A percentile compares a stretch with the other conserved stretches of the same genome.
Evolutionary conservation across 2,329 filamentous ascomycete genomes (phyloP).

Genomic region (Didymella exigua): DNA sequence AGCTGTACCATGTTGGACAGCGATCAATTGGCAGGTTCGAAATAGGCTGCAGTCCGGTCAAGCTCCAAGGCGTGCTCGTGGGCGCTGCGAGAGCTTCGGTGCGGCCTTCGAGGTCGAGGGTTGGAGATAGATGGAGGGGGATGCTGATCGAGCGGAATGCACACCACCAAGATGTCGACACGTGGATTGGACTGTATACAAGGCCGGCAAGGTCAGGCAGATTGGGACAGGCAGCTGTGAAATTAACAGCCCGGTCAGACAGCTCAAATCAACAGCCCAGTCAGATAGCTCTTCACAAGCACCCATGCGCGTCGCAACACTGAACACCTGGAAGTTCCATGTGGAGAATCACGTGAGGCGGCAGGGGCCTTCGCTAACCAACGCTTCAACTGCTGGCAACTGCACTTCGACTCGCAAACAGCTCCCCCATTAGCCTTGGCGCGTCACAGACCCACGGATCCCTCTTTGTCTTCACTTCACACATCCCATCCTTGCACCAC

Average conservation of each 20-base stretch:
- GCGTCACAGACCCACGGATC: conserved; percentile 1
- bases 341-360: conserved; percentile 33
- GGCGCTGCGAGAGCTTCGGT: conserved; percentile 1
- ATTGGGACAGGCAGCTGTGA: not conserved
- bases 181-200: not conserved
- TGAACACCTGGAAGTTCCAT: conserved; percentile 31
- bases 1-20: conserved; percentile 39
- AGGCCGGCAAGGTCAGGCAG: not conserved
- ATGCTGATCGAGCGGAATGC: conserved; percentile 1
- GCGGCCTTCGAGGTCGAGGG: conserved; percentile 4
- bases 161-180: not conserved
- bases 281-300: conserved; percentile 12
- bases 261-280: conserved; percentile 6
- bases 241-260: not conserved
- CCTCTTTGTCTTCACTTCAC: conserved; percentile 4
- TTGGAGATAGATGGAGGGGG: conserved; percentile 21
- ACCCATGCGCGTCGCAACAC: conserved; percentile 18
- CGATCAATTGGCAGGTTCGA: conserved; percentile 12
- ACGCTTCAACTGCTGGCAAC: not conserved
- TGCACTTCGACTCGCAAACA: not conserved
- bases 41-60: not conserved
- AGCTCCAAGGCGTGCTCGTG: not conserved
- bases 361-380: conserved; percentile 18
- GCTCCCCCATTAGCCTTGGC: conserved; percentile 1
- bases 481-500: not conserved